Percentiles rank a stretch among this genome's conserved stretches.
phyloP scores from a whole-genome alignment of 2,329 filamentous ascomycete genomes.

The Lojkania enalia region DNA sequence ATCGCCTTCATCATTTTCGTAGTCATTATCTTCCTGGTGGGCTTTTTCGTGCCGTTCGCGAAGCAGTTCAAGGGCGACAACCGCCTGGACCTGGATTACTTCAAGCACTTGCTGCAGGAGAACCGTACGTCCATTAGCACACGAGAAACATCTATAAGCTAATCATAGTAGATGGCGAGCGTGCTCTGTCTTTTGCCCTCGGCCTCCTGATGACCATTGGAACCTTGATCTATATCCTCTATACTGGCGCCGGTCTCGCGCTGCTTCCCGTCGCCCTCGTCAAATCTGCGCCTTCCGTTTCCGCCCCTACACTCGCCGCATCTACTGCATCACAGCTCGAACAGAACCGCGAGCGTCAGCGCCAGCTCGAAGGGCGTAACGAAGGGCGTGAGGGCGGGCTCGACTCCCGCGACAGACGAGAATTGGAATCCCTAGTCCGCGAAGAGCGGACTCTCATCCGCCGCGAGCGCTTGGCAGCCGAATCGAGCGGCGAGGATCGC shows the following conservation, averaged over 20 bases:
- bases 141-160: too few species aligned
- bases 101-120: slow-evolving; percentile 79
- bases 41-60: slow-evolving; percentile 88
- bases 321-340: slow-evolving; percentile 80
- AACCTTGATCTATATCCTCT: slow-evolving; percentile 81
- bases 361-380: slow-evolving; percentile 85
- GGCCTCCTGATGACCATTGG: slow-evolving; percentile 88
- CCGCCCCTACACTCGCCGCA: slow-evolving; percentile 75
- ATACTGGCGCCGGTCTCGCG: slow-evolving; percentile 86
- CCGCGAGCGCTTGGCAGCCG: slow-evolving; percentile 82
- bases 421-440: slow-evolving; percentile 81
- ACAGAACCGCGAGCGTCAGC: slow-evolving; percentile 86
- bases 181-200: slow-evolving; percentile 85
- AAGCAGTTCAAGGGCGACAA: slow-evolving; percentile 63
- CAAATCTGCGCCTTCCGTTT: slow-evolving; percentile 86
- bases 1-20: slow-evolving; percentile 79
- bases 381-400: slow-evolving; percentile 74
- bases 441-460: slow-evolving; percentile 92
- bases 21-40: slow-evolving; percentile 82
- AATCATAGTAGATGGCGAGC: slow-evolving; percentile 69
- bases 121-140: slow-evolving; percentile 62
- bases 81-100: slow-evolving; percentile 85
- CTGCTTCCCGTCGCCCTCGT: slow-evolving; percentile 88
- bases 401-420: slow-evolving; percentile 81
- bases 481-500: slow-evolving; percentile 76